Evolutionary conservation across 306 rosid genomes (phyloP), one percentile per base, ranked within the genome.

Genomic region (Acmispon strigosus): DNA sequence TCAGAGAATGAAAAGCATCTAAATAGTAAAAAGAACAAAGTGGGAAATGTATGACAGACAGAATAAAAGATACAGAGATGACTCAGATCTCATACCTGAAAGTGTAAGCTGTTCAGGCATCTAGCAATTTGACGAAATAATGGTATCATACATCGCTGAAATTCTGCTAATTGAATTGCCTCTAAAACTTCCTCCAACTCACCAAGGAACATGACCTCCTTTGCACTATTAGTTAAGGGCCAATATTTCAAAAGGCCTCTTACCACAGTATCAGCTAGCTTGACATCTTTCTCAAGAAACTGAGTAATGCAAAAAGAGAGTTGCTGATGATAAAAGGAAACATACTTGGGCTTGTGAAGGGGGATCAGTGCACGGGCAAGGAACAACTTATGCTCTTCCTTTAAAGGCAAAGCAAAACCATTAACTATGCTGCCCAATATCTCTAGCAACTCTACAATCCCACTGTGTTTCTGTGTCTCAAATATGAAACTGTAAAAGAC

Each of bases 371-470:
- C 85, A 0, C 84, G 91, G 53, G 72, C 84, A 52, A 87, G 91
- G 78, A 87, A 87, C 62, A 87, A 72, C 79, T 84, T 87, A 81
- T 87, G 91, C 81, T 87, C 91, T 78, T 84, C 91, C 82, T 84
- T 87, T 69, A 87, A 84, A 63, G 91, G 89, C 76, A 87, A 75
- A 72, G 89, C 88, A 56, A 87, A 86, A 13, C 91, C 91, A 54
- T 86, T 86, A 48, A 86, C 79, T 48, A 86, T 81, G 71, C 90
- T 86, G 58, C 88, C 90, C 61, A 86, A 67, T 60, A 86, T 86
- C 76, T 86, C 90, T 27, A 86, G 80, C 88, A 86, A 66, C 73
- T 86, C 90, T 1, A 88, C 86, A 37, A 86, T 78, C 41, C 90
- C 90, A 67, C 70, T 83, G 80, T 86, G 86, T 77, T 74, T 86